Evolutionary conservation across 345 rosid species (phyloP).

Genomic region (Aegle marmelos): DNA sequence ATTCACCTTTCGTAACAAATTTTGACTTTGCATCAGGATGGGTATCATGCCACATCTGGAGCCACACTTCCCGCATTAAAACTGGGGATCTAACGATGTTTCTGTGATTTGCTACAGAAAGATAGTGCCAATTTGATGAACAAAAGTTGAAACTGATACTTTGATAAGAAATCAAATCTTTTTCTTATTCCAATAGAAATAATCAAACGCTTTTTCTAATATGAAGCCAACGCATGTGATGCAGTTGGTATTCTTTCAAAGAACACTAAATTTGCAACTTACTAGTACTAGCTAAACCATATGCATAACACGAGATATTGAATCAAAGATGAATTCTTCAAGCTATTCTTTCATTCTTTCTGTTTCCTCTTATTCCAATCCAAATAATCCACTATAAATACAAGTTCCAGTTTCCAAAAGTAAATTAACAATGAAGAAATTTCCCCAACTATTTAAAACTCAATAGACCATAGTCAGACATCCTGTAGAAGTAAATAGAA

Average conservation of each 20-base stretch:
- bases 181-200: neutral
- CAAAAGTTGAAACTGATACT: neutral
- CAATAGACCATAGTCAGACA: neutral
- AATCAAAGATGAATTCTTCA: neutral
- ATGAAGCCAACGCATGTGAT: neutral
- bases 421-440: neutral
- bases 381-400: neutral
- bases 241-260: neutral
- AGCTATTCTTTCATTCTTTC: neutral
- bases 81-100: conserved; percentile 87
- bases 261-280: neutral
- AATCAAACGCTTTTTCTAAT: neutral
- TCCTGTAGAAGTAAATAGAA: neutral
- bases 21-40: conserved; percentile 58
- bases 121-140: conserved; percentile 25
- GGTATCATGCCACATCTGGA: conserved; percentile 97
- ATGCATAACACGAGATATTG: neutral
- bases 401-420: neutral
- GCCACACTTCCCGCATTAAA: conserved; percentile 98
- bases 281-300: neutral
- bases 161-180: conserved; percentile 3
- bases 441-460: neutral
- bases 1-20: conserved; percentile 86
- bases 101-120: conserved; percentile 89
- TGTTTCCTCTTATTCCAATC: neutral